A percentile compares a stretch with the other conserved stretches of the same genome.
phyloP scores from a whole-genome alignment of 805 yeast species.

The Candida hungchunana region DNA sequence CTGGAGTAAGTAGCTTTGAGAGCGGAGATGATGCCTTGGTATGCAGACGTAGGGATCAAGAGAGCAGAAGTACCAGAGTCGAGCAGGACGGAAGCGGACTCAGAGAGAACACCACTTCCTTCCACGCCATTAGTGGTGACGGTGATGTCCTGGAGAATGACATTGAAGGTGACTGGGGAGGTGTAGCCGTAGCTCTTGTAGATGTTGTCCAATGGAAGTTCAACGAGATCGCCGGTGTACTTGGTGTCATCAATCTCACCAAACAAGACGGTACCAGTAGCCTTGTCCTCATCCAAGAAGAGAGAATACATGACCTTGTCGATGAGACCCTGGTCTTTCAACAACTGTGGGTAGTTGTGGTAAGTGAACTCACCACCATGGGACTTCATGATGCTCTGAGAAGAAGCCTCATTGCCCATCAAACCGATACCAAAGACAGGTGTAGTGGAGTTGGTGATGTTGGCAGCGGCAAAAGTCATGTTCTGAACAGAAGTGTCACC shows the following conservation, averaged over 20 bases:
- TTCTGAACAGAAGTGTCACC: conserved; percentile 38
- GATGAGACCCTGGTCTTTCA: conserved; percentile 51
- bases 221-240: conserved; percentile 42
- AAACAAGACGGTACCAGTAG: conserved; percentile 50
- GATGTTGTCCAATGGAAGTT: conserved; percentile 34
- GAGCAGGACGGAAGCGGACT: conserved; percentile 32
- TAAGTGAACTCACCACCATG: conserved; percentile 5
- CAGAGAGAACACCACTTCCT: background rate
- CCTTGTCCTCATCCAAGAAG: conserved; percentile 36
- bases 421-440: conserved; percentile 29
- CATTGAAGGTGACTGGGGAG: conserved; percentile 34
- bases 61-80: conserved; percentile 59
- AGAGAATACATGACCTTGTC: conserved; percentile 53
- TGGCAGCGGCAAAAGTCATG: conserved; percentile 62
- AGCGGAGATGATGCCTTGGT: conserved; percentile 24
- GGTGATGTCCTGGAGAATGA: conserved; percentile 1
- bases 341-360: conserved; percentile 17
- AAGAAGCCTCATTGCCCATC: conserved; percentile 8
- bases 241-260: conserved; percentile 60
- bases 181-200: conserved; percentile 38
- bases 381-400: conserved; percentile 5
- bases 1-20: conserved; percentile 29
- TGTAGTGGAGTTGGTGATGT: conserved; percentile 50
- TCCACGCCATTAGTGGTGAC: background rate
- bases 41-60: conserved; percentile 35